Evolutionary conservation across 345 rosid genomes (phyloP).

Genomic region (Geranium rotundifolium): DNA sequence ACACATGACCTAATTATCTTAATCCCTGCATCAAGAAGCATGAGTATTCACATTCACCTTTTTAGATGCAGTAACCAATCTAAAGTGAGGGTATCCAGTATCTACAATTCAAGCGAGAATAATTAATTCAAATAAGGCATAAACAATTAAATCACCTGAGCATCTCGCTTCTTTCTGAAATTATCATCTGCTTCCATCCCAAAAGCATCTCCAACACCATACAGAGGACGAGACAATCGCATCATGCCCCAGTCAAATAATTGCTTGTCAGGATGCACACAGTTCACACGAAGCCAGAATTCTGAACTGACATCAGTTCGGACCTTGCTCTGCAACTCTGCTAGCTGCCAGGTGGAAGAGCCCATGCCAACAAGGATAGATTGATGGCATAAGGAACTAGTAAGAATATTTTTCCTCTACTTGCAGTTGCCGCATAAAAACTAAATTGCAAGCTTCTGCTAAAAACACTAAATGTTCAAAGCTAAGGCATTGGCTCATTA

Average conservation of each 20-base stretch:
- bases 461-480: background rate
- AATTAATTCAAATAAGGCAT: constrained; percentile 3
- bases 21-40: no score
- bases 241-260: constrained; percentile 94
- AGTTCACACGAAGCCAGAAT: constrained; percentile 65
- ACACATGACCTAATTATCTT: no score
- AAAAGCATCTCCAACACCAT: constrained; percentile 90
- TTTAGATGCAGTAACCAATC: no score
- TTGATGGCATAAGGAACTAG: constrained; percentile 9
- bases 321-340: constrained; percentile 72
- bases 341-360: constrained; percentile 46
- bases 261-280: constrained; percentile 58
- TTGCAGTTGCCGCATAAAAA: no score
- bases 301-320: constrained; percentile 78
- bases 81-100: no score
- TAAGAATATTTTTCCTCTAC: background rate
- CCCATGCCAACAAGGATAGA: constrained; percentile 23
- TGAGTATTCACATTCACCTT: no score
- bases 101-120: background rate
- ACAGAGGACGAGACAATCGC: constrained; percentile 66
- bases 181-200: constrained; percentile 82
- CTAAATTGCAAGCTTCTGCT: background rate
- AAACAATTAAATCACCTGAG: constrained; percentile 49
- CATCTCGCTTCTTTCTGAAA: constrained; percentile 84
- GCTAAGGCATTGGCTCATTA: background rate